These are phyloP conservation scores for Escovopsis sp. DNA, from an alignment of 2,329 filamentous ascomycete genomes.

Conservation along the genomic window DNA sequence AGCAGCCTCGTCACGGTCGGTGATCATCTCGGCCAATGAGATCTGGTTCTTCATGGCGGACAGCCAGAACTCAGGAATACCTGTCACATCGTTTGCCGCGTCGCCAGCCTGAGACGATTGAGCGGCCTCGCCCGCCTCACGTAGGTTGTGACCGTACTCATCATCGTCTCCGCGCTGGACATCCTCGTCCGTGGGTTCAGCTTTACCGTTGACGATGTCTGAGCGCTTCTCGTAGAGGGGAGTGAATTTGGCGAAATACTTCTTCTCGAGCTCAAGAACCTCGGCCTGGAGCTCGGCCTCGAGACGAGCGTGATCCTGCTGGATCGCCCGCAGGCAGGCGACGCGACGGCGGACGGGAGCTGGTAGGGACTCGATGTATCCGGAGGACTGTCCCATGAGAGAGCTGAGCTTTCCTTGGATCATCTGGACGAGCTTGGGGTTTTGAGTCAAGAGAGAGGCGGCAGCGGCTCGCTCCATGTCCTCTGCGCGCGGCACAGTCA, in stretches of 20 bases:
- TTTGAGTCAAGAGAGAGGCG: constrained; percentile 86
- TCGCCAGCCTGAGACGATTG: constrained; percentile 39
- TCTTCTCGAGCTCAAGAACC: constrained; percentile 95
- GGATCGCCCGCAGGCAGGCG: constrained; percentile 88
- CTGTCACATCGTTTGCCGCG: constrained; percentile 43
- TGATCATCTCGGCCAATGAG: constrained; percentile 95
- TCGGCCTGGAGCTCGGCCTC: constrained; percentile 98
- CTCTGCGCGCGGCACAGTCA: constrained; percentile 41
- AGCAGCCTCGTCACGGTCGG: constrained; percentile 87
- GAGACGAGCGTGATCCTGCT: constrained; percentile 97
- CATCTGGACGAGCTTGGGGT: constrained; percentile 89
- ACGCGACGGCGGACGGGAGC: constrained; percentile 82
- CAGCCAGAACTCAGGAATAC: constrained; percentile 98
- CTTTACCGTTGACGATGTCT: constrained; percentile 74
- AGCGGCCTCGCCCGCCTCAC: constrained; percentile 46
- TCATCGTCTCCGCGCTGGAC: constrained; percentile 74
- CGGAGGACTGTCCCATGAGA: constrained; percentile 87
- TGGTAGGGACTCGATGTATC: constrained; percentile 94
- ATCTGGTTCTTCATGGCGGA: constrained; percentile 99
- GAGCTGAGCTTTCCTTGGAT: constrained; percentile 92
- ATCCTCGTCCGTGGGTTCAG: constrained; percentile 78
- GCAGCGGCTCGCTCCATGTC: constrained; percentile 76
- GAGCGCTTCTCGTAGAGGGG: constrained; percentile 93
- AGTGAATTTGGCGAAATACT: constrained; percentile 98
- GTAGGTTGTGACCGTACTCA: constrained; percentile 60